Percentiles rank a stretch among this genome's conserved stretches.
Conservation (phyloP, 495 filamentous ascomycete species). For the Peziza echinospora region DNA sequence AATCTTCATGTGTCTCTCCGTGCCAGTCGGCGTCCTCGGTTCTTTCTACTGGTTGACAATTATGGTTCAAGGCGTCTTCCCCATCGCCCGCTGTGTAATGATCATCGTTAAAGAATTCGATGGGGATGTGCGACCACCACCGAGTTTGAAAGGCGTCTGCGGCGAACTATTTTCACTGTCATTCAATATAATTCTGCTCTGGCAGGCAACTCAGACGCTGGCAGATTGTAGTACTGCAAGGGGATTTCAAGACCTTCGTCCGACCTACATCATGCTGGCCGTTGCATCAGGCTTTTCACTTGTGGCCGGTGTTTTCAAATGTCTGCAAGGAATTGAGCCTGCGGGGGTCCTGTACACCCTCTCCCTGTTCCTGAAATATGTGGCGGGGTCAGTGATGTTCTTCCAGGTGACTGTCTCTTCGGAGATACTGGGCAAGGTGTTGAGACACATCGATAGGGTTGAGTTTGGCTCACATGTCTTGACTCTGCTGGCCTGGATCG, state of each 20-base stretch:
- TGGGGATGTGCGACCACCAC: not conserved
- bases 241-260: not conserved
- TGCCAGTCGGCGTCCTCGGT: slow-evolving; percentile 1
- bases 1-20: not conserved
- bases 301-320: too few species aligned
- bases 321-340: too few species aligned
- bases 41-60: not conserved
- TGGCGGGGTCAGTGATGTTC: not conserved
- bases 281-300: not conserved
- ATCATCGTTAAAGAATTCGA: not conserved
- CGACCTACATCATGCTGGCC: not conserved
- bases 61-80: not conserved
- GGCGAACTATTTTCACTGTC: not conserved
- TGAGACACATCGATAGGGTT: not conserved
- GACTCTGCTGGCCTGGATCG: not conserved
- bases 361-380: not conserved
- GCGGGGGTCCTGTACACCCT: not conserved
- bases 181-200: not conserved
- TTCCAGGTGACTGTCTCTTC: not conserved
- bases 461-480: too few species aligned
- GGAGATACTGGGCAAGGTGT: not conserved
- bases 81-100: not conserved
- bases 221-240: not conserved
- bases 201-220: not conserved
- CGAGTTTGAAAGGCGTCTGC: not conserved